Percentiles rank a stretch among this genome's conserved stretches.
Evolutionary conservation across 2,329 filamentous ascomycete genomes (phyloP).

Genomic region (Cephalotrichum gorgonifer): DNA sequence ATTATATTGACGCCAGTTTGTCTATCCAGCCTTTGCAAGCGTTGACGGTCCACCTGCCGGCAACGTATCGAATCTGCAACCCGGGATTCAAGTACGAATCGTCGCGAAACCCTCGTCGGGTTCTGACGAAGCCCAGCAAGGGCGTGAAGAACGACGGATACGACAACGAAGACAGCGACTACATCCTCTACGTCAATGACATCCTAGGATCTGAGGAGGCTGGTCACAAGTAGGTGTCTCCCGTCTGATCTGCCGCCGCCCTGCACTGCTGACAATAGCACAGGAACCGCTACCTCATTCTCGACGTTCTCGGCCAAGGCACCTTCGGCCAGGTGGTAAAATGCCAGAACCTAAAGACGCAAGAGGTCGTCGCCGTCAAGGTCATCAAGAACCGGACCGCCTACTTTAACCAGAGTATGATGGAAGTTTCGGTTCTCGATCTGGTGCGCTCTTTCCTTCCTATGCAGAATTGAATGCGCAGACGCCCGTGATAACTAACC

Average conservation of each 20-base stretch:
- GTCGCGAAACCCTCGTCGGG: constrained; percentile 86
- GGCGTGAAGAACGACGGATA: constrained; percentile 97
- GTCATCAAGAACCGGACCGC: constrained; percentile 98
- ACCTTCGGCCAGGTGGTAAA: constrained; percentile 99
- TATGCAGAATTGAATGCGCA: constrained; percentile 5
- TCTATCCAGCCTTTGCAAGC: constrained; percentile 77
- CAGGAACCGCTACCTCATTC: constrained; percentile 89
- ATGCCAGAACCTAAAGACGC: constrained; percentile 95
- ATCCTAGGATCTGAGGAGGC: constrained; percentile 96
- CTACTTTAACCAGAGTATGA: constrained; percentile 99
- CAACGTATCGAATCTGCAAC: constrained; percentile 97
- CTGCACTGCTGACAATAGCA: not conserved
- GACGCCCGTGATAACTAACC: constrained; percentile 13
- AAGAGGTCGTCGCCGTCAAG: constrained; percentile 97
- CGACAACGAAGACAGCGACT: constrained; percentile 98
- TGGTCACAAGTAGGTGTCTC: constrained; percentile 70
- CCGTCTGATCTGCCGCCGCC: not conserved
- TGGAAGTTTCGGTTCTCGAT: constrained; percentile 97
- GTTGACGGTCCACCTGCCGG: constrained; percentile 81
- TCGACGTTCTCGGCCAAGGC: constrained; percentile 93
- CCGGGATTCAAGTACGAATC: constrained; percentile 98
- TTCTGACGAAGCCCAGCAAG: constrained; percentile 97
- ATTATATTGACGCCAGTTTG: not conserved
- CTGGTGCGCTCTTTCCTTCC: constrained; percentile 47
- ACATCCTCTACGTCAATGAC: constrained; percentile 98